Evolutionary conservation across 2,329 filamentous ascomycete species (phyloP), one percentile per base, ranked within the genome.

Genomic region (Karstenula rhodostoma): DNA sequence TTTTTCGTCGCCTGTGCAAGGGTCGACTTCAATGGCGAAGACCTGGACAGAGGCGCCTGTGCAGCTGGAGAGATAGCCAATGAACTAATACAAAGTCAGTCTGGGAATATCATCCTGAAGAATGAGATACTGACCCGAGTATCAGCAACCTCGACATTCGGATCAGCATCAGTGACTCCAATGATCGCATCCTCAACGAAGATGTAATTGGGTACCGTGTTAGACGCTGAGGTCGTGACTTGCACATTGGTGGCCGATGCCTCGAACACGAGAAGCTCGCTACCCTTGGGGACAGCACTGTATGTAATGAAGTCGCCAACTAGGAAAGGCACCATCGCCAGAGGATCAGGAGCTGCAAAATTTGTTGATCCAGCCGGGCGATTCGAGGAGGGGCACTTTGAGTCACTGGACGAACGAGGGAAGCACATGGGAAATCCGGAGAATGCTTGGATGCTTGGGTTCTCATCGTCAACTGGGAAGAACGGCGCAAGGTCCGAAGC

Each of bases 361-460:
- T 56, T 61, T 7, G 58, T 72, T 62, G 63, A 72, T 23, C 66
- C 78, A 59, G 62, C 70, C 53, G 67, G 72, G 55, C 69, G 74
- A 58, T 81, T 81, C 13, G 73, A 73, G 12, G 60, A 47, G 8
- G 78, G 77, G 60, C 80, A 82, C 17, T 73, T 69, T 0, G 67
- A 52, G 44, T 80, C 76, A 35, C 66, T 69, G 25, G 70, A 59
- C 23, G 78, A 79, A 17, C 83, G 75, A 0, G 81, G 82, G 19
- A 85, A 80, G 58, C 83, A 85, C 82, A 85, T 84, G 1, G 83
- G 83, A 53, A 84, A 84, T 0, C 83, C 83, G 13, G 79, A 81
- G 68, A 83, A 84, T 1, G 81, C 79, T 2, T 76, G 78, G 56
- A 85, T 77, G 52, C 78, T 81, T 0, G 83, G 83, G 59, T 79